A percentile compares a stretch with the other conserved stretches of the same genome.
phyloP scores from a whole-genome alignment of 139 green algal species.

The Chlamydomonas sphaeroides region DNA sequence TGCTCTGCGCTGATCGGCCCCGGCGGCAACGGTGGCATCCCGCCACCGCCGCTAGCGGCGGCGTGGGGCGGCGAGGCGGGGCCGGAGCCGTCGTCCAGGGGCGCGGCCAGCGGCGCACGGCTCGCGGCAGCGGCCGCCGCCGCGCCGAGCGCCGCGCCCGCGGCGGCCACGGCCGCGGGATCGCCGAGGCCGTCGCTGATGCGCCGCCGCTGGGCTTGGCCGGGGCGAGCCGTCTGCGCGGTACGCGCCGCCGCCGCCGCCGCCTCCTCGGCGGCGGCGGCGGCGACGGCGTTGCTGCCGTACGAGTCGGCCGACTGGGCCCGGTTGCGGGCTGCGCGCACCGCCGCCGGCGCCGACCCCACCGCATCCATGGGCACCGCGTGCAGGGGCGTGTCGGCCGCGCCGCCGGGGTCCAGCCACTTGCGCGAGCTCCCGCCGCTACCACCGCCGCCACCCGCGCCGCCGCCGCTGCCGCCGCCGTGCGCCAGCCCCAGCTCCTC shows the following conservation, averaged over 20 bases:
- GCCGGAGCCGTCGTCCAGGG: no score
- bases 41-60: neutral
- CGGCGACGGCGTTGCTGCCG: neutral
- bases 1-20: constrained; percentile 25
- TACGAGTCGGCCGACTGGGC: constrained; percentile 1
- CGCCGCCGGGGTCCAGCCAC: constrained; percentile 5
- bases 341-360: constrained; percentile 23
- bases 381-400: constrained; percentile 5
- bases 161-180: neutral
- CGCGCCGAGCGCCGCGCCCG: neutral
- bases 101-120: no score
- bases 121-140: no score
- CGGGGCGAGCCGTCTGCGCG: neutral
- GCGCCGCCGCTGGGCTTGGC: neutral
- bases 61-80: no score
- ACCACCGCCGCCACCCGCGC: neutral
- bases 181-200: neutral
- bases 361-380: constrained; percentile 12
- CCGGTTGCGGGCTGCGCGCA: constrained; percentile 9
- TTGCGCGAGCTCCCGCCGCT: neutral
- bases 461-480: neutral
- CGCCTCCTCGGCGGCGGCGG: neutral
- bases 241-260: no score
- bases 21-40: neutral
- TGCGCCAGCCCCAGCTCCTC: no score